Base-by-base conservation (phyloP, 2,329 filamentous ascomycete species). In the Trichoderma harzianum region DNA sequence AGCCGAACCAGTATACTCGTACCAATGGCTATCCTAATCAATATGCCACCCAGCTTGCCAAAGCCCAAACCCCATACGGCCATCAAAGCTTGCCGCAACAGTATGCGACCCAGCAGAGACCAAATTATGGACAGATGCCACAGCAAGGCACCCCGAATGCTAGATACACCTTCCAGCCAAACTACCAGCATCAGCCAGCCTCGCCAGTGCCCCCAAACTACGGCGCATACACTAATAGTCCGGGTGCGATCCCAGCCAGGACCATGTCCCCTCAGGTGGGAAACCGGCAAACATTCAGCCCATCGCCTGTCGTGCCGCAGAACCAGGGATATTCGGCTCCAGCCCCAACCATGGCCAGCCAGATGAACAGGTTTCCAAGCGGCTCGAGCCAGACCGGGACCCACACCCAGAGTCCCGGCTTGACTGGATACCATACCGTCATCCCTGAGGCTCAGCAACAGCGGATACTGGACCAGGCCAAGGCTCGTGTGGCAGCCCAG, bases 21-120 rank as follows among this genome's bases (percentile, higher is more conserved):
- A 80, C 84, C 6, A 87, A 86, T 64, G 83, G 84, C 5, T 87
- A 84, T 74, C 79, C 81, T 10, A 81, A 79, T 67, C 83, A 81
- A 62, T 88, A 85, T 74, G 82, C 84, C 5, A 84, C 85, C 8
- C 86, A 86, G 74, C 80, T 87, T 66, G 84, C 83, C 63, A 89
- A 89, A 76, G 81, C 84, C 12, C 85, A 86, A 71, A 84, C 84
- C 8, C 83, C 85, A 0, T 89, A 87, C 71, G 84, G 85, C 12
- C 86, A 88, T 71, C 83, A 86, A 73, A 84, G 81, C 73, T 84
- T 86, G 79, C 81, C 82, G 11, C 82, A 86, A 60, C 82, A 86
- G 60, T 88, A 84, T 72, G 82, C 82, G 36, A 83, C 80, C 55
- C 86, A 86, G 73, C 83, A 80, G 73, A 83, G 86, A 68, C 81